A percentile compares a stretch with the other conserved stretches of the same genome.
These are phyloP conservation scores for Solanum hybrid DNA, from an alignment of 305 asterid genomes.

Conservation along the genomic window DNA sequence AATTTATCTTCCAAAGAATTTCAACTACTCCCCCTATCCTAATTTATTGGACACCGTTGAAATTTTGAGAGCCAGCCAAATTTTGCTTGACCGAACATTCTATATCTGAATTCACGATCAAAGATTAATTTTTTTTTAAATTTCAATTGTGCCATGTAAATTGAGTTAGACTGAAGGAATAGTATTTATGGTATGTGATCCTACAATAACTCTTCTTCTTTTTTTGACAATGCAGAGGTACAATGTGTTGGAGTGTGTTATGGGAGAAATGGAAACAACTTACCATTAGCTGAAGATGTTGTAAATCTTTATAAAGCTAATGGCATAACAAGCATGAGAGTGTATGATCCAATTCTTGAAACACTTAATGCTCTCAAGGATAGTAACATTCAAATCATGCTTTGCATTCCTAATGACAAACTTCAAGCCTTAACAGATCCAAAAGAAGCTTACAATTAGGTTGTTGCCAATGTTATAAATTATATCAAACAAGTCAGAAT, in stretches of 20 bases:
- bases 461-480: neutral
- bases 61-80: too few species aligned
- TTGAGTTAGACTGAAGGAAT: too few species aligned
- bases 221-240: neutral
- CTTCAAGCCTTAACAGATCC: constrained; percentile 18
- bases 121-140: too few species aligned
- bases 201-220: neutral
- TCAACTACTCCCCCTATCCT: too few species aligned
- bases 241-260: constrained; percentile 26
- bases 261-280: constrained; percentile 16
- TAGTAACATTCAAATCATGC: constrained; percentile 22
- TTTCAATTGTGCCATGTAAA: too few species aligned
- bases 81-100: neutral
- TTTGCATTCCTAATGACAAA: constrained; percentile 24
- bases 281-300: constrained; percentile 16
- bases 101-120: neutral
- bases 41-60: too few species aligned
- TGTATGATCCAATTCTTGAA: constrained; percentile 6
- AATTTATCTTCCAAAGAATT: too few species aligned
- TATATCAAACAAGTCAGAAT: constrained; percentile 5
- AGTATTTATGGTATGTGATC: too few species aligned
- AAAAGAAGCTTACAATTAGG: constrained; percentile 10
- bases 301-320: constrained; percentile 15
- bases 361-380: constrained; percentile 28
- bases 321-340: constrained; percentile 12